Evolutionary conservation across 805 yeast genomes (phyloP).

Genomic region (Geotrichum ghanense): DNA sequence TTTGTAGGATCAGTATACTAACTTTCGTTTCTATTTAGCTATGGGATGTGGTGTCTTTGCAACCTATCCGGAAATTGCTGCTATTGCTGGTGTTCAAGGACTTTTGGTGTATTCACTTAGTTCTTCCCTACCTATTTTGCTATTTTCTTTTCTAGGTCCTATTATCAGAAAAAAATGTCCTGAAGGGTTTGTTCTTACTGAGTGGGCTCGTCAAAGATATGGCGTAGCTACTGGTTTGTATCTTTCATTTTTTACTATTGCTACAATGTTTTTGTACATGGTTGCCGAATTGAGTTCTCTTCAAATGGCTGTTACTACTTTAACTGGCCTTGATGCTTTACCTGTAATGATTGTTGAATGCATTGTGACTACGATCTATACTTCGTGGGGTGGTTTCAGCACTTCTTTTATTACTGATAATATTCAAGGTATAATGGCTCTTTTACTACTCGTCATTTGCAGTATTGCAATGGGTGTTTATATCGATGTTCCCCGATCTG

Average conservation of each 20-base stretch:
- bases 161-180: slow-evolving; percentile 69
- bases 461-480: slow-evolving; percentile 70
- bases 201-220: slow-evolving; percentile 82
- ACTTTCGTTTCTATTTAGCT: too few relatives aligned
- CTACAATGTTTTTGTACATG: slow-evolving; percentile 72
- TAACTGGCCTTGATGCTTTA: slow-evolving; percentile 69
- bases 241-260: slow-evolving; percentile 67
- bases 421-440: slow-evolving; percentile 66
- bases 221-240: slow-evolving; percentile 66
- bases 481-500: slow-evolving; percentile 45
- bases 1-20: too few relatives aligned
- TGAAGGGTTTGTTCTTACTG: slow-evolving; percentile 81
- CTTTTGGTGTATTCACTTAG: slow-evolving; percentile 65
- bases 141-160: slow-evolving; percentile 81
- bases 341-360: slow-evolving; percentile 79
- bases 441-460: slow-evolving; percentile 56
- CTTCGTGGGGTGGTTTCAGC: slow-evolving; percentile 79
- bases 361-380: slow-evolving; percentile 77
- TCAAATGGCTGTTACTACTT: slow-evolving; percentile 59
- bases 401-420: slow-evolving; percentile 84
- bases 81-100: slow-evolving; percentile 79
- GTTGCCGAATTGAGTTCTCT: slow-evolving; percentile 79
- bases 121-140: slow-evolving; percentile 73
- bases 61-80: slow-evolving; percentile 80
- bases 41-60: slow-evolving; percentile 84